Evolutionary conservation across 257 asterid genomes (phyloP).

Genomic region (Penstemon newberryi): DNA sequence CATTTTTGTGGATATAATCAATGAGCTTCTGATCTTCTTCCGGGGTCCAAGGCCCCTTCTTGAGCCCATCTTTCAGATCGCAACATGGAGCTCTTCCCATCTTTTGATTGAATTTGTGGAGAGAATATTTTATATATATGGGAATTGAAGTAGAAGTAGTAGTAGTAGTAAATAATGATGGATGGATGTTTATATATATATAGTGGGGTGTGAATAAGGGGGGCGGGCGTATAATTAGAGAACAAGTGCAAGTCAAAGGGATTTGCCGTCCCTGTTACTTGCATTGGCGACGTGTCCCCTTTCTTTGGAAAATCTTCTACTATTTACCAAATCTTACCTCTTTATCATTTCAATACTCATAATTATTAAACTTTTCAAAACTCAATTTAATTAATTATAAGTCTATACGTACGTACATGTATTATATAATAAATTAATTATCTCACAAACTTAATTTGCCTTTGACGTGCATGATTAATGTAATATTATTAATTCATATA

Average conservation of each 20-base stretch:
- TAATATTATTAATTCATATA: too few species aligned
- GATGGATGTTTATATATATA: background rate
- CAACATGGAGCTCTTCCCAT: constrained; percentile 89
- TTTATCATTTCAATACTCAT: background rate
- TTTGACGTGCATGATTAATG: too few species aligned
- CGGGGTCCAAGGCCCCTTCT: constrained; percentile 89
- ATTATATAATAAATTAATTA: background rate
- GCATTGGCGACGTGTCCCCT: constrained; percentile 72
- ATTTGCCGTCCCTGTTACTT: constrained; percentile 72
- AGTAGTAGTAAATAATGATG: constrained; percentile 7
- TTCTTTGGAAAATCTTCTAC: constrained; percentile 31
- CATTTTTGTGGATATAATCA: constrained; percentile 59
- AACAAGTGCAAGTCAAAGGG: constrained; percentile 30
- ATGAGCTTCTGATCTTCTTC: constrained; percentile 80
- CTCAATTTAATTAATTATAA: background rate
- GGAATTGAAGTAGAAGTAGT: background rate
- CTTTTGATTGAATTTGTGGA: background rate
- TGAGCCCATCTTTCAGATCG: constrained; percentile 66
- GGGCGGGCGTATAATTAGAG: background rate
- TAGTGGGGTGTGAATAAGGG: background rate
- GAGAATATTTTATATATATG: background rate
- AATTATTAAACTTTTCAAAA: background rate
- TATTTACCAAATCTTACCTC: constrained; percentile 11
- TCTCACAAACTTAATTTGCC: too few species aligned
- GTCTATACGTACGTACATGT: background rate